A percentile compares a stretch with the other conserved stretches of the same genome.
phyloP scores from a whole-genome alignment of 768 basidiomycete genomes.

The Pisolithus microcarpus region DNA sequence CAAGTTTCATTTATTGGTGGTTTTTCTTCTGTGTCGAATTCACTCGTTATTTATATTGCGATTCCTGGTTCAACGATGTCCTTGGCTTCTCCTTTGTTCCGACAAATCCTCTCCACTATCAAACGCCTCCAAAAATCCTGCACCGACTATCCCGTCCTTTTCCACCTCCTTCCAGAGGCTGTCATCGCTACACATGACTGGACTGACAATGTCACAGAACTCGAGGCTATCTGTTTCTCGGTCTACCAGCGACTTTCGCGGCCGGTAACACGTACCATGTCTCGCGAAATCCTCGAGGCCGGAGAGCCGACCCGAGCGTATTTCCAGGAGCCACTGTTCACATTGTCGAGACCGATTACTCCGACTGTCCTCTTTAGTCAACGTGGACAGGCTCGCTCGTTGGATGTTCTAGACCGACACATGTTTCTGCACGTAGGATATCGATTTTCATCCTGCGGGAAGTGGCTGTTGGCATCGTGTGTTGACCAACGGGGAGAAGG shows the following conservation, averaged over 20 bases:
- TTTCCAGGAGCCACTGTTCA: constrained; percentile 61
- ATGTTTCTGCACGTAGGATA: constrained; percentile 77
- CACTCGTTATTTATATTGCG: constrained; percentile 62
- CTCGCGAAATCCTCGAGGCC: constrained; percentile 40
- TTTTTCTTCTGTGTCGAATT: constrained; percentile 31
- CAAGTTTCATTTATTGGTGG: constrained; percentile 45
- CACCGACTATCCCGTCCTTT: constrained; percentile 44
- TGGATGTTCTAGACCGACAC: constrained; percentile 50
- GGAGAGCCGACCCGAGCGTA: constrained; percentile 36
- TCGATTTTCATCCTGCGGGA: constrained; percentile 52
- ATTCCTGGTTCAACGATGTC: constrained; percentile 55
- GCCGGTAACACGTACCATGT: constrained; percentile 54
- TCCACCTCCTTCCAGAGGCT: constrained; percentile 71
- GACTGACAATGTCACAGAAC: constrained; percentile 12
- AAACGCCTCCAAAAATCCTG: constrained; percentile 48
- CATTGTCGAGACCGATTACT: constrained; percentile 43
- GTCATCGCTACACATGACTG: constrained; percentile 35
- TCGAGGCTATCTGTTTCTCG: constrained; percentile 50
- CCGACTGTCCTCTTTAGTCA: constrained; percentile 31
- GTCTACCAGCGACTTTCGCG: constrained; percentile 67
- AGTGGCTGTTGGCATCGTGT: constrained; percentile 72
- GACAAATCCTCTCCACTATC: constrained; percentile 58
- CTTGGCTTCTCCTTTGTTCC: constrained; percentile 58
- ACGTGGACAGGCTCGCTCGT: constrained; percentile 33
- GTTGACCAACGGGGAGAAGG: constrained; percentile 76